Conservation (phyloP, 2,329 filamentous ascomycete genomes). For the Clonostachys chloroleuca region DNA sequence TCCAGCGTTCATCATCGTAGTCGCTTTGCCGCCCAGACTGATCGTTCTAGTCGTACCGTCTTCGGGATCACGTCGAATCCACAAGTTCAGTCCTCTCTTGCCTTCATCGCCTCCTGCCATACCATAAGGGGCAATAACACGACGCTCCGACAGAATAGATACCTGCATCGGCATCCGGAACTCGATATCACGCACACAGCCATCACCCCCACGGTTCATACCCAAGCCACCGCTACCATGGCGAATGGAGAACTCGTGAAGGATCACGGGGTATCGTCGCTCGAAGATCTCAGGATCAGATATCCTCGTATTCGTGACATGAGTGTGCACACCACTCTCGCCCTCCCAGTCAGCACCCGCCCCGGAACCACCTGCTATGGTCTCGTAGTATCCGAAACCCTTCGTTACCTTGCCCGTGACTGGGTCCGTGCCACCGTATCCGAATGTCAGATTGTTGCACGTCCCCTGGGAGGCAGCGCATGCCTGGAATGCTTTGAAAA, state of each 20-base stretch:
- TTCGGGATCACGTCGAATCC: conserved; percentile 39
- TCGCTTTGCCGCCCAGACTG: conserved; percentile 11
- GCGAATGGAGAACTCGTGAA: conserved; percentile 66
- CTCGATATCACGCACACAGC: conserved; percentile 75
- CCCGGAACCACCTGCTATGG: conserved; percentile 73
- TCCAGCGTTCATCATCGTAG: conserved; percentile 10
- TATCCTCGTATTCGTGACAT: conserved; percentile 85
- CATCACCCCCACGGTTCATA: conserved; percentile 68
- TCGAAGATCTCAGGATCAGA: conserved; percentile 80
- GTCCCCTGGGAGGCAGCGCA: conserved; percentile 73
- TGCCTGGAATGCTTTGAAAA: conserved; percentile 70
- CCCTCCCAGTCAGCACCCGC: conserved; percentile 72
- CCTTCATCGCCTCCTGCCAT: conserved; percentile 69
- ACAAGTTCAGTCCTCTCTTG: conserved; percentile 64
- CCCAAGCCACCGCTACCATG: conserved; percentile 48
- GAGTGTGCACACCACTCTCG: conserved; percentile 71
- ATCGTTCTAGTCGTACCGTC: conserved; percentile 23
- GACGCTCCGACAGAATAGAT: conserved; percentile 71
- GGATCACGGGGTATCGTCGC: conserved; percentile 62
- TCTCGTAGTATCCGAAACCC: conserved; percentile 86
- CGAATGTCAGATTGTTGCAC: conserved; percentile 77
- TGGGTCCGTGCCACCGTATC: conserved; percentile 47
- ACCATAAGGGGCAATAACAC: conserved; percentile 74
- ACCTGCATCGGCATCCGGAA: conserved; percentile 75
- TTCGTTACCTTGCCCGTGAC: conserved; percentile 13